phyloP scores from a whole-genome alignment of 257 asterid species.

The Perilla frutescens region DNA sequence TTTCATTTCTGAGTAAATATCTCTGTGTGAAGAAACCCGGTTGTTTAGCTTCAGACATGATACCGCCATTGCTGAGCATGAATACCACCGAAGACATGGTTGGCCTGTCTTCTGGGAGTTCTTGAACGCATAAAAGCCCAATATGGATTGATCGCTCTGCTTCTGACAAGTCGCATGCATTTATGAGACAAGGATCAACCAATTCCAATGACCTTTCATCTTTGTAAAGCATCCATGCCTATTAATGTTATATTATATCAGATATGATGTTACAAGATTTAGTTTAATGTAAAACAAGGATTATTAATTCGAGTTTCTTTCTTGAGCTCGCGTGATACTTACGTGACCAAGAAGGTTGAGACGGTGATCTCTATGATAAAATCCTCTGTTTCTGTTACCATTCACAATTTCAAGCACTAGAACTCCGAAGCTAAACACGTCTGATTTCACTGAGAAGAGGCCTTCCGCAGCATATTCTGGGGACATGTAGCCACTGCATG shows the following conservation, averaged over 20 bases:
- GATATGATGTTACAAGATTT: too few relatives aligned
- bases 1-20: not conserved
- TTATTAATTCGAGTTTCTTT: too few relatives aligned
- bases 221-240: constrained; percentile 27
- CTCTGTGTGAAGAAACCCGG: constrained; percentile 19
- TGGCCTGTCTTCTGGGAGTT: constrained; percentile 25
- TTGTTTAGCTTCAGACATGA: constrained; percentile 12
- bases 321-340: not conserved
- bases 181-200: not conserved
- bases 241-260: not conserved
- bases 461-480: constrained; percentile 40
- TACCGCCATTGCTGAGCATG: not conserved
- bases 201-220: not conserved
- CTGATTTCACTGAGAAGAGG: constrained; percentile 42
- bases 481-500: constrained; percentile 47
- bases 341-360: constrained; percentile 50
- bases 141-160: constrained; percentile 13
- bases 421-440: constrained; percentile 47
- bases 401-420: constrained; percentile 41
- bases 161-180: not conserved
- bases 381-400: constrained; percentile 40
- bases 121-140: constrained; percentile 12
- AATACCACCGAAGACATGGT: not conserved
- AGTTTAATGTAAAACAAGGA: not conserved
- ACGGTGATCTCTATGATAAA: constrained; percentile 17